Base-by-base conservation (phyloP, 2,329 filamentous ascomycete genomes). In the Fusarium avenaceum region DNA sequence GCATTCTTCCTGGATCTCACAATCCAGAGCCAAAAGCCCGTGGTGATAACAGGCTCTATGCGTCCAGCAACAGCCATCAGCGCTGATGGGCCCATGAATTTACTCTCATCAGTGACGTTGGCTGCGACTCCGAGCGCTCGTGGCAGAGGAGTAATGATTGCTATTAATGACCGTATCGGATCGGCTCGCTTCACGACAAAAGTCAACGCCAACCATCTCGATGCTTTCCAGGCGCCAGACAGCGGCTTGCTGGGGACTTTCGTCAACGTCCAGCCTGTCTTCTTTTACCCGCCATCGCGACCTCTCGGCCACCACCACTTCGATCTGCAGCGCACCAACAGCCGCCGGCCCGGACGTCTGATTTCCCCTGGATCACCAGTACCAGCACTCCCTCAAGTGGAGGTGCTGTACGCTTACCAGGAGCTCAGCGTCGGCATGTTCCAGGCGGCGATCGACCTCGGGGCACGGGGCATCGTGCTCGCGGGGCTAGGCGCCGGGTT, bases 1-100 rank as follows among this genome's bases (percentile, higher is more conserved):
- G 85, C 87, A 10, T 89, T 90, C 78, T 89, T 89, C 78, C 78
- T 90, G 10, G 85, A 89, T 65, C 76, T 86, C 5, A 87, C 86
- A 0, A 74, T 89, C 33, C 83, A 83, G 67, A 86, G 83, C 43
- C 80, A 80, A 30, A 89, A 90, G 75, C 87, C 88, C 1, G 81
- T 90, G 7, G 82, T 90, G 6, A 72, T 87, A 24, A 87, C 88
- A 3, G 88, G 87, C 7, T 84, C 88, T 19, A 90, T 90, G 88
- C 81, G 88, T 11, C 88, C 88, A 6, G 84, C 87, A 0, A 89
- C 87, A 0, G 87, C 87, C 14, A 81, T 89, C 70, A 86, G 85
- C 62, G 87, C 88, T 17, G 88, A 90, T 63, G 88, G 88, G 0
- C 87, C 87, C 17, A 82, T 87, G 72, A 90, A 90, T 75, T 81